Percentiles rank a stretch among this genome's conserved stretches.
phyloP scores from a whole-genome alignment of 2,329 filamentous ascomycete species.

The Xylaria hypoxylon region DNA sequence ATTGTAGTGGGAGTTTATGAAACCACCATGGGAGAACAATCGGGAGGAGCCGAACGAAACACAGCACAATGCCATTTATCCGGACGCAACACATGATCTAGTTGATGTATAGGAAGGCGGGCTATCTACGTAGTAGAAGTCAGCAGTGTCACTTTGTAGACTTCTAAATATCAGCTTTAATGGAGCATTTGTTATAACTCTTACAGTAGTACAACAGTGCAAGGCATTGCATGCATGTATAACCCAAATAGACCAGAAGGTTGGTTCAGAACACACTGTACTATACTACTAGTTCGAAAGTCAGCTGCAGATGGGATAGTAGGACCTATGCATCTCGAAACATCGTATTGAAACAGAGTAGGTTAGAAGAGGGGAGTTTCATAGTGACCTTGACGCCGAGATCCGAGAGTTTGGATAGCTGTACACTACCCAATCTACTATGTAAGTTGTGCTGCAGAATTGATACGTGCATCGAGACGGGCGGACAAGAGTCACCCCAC shows the following conservation, averaged over 20 bases:
- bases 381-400: conserved; percentile 24
- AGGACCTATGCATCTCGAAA: conserved; percentile 30
- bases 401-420: conserved; percentile 31
- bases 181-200: not conserved
- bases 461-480: conserved; percentile 16
- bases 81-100: conserved; percentile 11
- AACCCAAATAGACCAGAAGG: no score
- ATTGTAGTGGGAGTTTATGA: not conserved
- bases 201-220: conserved; percentile 2
- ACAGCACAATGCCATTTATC: conserved; percentile 24
- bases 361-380: conserved; percentile 25
- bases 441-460: conserved; percentile 8
- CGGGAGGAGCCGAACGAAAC: conserved; percentile 27
- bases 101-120: not conserved
- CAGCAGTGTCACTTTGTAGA: not conserved
- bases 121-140: not conserved
- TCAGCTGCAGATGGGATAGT: not conserved
- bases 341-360: conserved; percentile 33
- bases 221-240: conserved; percentile 3
- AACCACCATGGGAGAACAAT: not conserved
- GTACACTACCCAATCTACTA: no score
- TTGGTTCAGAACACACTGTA: no score
- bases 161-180: not conserved
- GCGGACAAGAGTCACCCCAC: conserved; percentile 17
- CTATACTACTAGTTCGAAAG: no score